Evolutionary conservation across 1,139 yeast species (phyloP).

Genomic region (Yamadazyma sp.): DNA sequence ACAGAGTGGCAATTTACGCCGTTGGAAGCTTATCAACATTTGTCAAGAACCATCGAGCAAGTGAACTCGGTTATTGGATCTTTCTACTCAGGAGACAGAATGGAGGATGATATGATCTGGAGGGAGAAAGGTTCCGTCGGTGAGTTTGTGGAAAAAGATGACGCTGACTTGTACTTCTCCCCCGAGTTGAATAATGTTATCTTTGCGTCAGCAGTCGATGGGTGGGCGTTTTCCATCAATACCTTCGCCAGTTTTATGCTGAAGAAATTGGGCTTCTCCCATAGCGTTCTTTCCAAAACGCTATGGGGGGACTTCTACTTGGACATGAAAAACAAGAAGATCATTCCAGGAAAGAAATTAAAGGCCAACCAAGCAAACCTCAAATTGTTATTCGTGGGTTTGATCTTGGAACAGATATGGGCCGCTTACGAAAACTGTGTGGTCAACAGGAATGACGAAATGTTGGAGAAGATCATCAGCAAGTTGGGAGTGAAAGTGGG

Average conservation of each 20-base stretch:
- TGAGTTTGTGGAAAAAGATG: slow-evolving; percentile 73
- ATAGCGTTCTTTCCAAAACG: slow-evolving; percentile 77
- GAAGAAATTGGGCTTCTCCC: slow-evolving; percentile 80
- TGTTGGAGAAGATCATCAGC: slow-evolving; percentile 69
- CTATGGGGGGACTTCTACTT: slow-evolving; percentile 93
- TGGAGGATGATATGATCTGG: slow-evolving; percentile 87
- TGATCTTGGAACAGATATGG: slow-evolving; percentile 91
- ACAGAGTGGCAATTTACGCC: slow-evolving; percentile 82
- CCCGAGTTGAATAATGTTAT: slow-evolving; percentile 91
- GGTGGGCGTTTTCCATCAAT: slow-evolving; percentile 94
- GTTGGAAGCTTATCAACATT: slow-evolving; percentile 79
- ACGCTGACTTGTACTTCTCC: slow-evolving; percentile 81
- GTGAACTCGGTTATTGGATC: slow-evolving; percentile 95
- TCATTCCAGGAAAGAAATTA: slow-evolving; percentile 57
- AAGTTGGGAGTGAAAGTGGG: slow-evolving; percentile 67
- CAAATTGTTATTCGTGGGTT: slow-evolving; percentile 83
- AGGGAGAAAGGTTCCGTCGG: slow-evolving; percentile 61
- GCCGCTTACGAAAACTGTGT: slow-evolving; percentile 76
- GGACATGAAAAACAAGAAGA: slow-evolving; percentile 87
- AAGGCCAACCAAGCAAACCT: slow-evolving; percentile 49
- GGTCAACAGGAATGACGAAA: slow-evolving; percentile 65
- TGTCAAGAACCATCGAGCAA: slow-evolving; percentile 79
- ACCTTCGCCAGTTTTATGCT: slow-evolving; percentile 89
- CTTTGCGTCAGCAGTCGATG: slow-evolving; percentile 92
- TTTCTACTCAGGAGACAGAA: slow-evolving; percentile 89